These are phyloP conservation scores for Nakazawaea siamensis DNA, from an alignment of 805 yeast species.

Conservation along the genomic window DNA sequence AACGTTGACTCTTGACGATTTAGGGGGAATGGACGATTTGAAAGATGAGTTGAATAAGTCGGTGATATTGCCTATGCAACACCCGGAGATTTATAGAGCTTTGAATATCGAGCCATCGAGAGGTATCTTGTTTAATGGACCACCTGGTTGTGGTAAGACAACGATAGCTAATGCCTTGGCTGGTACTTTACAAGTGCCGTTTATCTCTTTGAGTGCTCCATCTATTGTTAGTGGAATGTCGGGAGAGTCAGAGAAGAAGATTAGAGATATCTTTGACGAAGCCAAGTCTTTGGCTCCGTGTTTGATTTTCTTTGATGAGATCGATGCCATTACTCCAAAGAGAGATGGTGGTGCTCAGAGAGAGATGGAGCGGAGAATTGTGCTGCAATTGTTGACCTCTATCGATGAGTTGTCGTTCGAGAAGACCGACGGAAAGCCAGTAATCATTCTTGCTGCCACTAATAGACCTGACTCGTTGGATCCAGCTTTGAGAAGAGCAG, in stretches of 20 bases:
- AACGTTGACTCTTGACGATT: slow-evolving; percentile 51
- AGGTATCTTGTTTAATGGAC: slow-evolving; percentile 91
- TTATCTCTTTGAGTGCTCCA: slow-evolving; percentile 87
- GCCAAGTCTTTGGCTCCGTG: slow-evolving; percentile 90
- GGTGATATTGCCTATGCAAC: slow-evolving; percentile 85
- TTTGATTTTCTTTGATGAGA: slow-evolving; percentile 88
- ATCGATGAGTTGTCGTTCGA: slow-evolving; percentile 89
- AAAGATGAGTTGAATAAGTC: slow-evolving; percentile 82
- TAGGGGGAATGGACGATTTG: slow-evolving; percentile 89
- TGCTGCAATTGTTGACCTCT: slow-evolving; percentile 88
- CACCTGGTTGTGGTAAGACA: slow-evolving; percentile 99
- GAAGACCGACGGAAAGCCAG: slow-evolving; percentile 88
- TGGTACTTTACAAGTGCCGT: slow-evolving; percentile 90
- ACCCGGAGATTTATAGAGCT: slow-evolving; percentile 82
- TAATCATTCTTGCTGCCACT: slow-evolving; percentile 91
- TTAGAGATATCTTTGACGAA: slow-evolving; percentile 88
- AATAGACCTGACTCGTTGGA: slow-evolving; percentile 94
- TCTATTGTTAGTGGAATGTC: slow-evolving; percentile 97
- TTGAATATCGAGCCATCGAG: slow-evolving; percentile 95
- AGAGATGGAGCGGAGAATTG: slow-evolving; percentile 96
- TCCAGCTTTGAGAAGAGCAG: slow-evolving; percentile 92
- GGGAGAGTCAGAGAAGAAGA: slow-evolving; percentile 95
- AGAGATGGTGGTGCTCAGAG: slow-evolving; percentile 97
- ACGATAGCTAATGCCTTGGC: slow-evolving; percentile 95
- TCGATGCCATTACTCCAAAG: slow-evolving; percentile 96